Base-by-base conservation (phyloP, 768 basidiomycete species). In the Nidula microcarpa region DNA sequence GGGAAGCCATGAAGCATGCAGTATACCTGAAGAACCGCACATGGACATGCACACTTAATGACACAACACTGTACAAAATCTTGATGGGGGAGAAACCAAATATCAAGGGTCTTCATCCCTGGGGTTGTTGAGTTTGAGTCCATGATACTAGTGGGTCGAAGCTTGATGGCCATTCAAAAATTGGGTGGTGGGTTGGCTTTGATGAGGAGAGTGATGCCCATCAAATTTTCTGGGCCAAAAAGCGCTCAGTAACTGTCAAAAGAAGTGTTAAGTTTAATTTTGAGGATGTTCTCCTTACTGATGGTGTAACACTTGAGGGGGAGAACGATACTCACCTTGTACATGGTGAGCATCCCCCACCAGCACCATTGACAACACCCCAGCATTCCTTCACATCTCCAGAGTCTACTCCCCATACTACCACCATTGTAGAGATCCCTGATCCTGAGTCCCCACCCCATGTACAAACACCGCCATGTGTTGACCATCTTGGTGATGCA, bases 21-120 rank as follows among this genome's bases (percentile, higher is more conserved):
- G 52, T 58, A n/a, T 66, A 58, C 50, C 18, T 55, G 14, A 46
- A 46, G 50, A 77, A 77, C 55, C 39, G 66, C 1, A 64, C 67
- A 0, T 56, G 66, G 0, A 70, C 67, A 1, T 57, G 57, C 13
- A 57, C 56, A 0, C 33, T 73, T 0, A 48, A 62, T 9, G 61
- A 62, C 5, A 60, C 52, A 44, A 67, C 65, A 33, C 67, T 65
- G 1, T 63, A 59, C 49, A 53, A 65, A 34, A 39, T 54, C 0
- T 18, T 45, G 6, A 44, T 52, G 51, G 61, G 63, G 2, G 51
- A 55, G 43, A 68, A 68, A 41, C 68, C 66, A 4, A 43, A 66
- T 43, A 47, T 70, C 5, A 14, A 16, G 6, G 46, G 49, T 10
- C 18, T 72, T 0, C 60, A 56, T 3, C 58, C 59, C 33, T 70